Evolutionary conservation across 352 stramenopile genomes (phyloP).

Genomic region (Globisporangium nunn): DNA sequence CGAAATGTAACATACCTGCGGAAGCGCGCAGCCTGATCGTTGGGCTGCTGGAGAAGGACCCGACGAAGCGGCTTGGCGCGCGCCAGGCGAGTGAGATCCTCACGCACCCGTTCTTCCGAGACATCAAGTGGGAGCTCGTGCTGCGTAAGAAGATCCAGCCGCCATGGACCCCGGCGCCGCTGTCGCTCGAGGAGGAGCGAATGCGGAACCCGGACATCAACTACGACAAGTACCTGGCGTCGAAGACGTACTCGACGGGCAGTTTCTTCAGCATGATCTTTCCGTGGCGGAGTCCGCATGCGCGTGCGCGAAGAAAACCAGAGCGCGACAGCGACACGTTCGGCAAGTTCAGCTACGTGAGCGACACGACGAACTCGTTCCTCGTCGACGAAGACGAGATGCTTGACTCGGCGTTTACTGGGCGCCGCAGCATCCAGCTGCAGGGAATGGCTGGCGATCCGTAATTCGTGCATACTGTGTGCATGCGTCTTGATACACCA

Average conservation of each 20-base stretch:
- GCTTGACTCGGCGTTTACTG: conserved; percentile 79
- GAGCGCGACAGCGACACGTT: conserved; percentile 68
- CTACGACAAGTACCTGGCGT: conserved; percentile 81
- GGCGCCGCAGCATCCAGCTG: conserved; percentile 72
- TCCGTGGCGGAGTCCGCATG: conserved; percentile 58
- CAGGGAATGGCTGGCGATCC: conserved; percentile 74
- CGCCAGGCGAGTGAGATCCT: conserved; percentile 78
- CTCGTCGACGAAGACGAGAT: conserved; percentile 87
- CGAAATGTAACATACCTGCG: conserved; percentile 54
- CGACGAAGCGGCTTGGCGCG: conserved; percentile 74
- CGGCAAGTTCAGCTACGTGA: conserved; percentile 87
- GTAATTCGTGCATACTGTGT: conserved; percentile 14
- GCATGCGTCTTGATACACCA: background rate
- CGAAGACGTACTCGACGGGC: conserved; percentile 67
- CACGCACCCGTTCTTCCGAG: conserved; percentile 78
- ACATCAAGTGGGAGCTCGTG: conserved; percentile 75
- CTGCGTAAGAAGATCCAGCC: conserved; percentile 74
- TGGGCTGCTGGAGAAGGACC: conserved; percentile 77
- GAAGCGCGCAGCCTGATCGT: conserved; percentile 73
- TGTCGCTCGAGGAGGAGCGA: conserved; percentile 68
- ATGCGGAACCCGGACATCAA: conserved; percentile 79
- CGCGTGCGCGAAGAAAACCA: conserved; percentile 37
- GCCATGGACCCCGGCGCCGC: conserved; percentile 60
- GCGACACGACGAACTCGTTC: conserved; percentile 85
- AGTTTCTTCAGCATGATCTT: conserved; percentile 85